Evolutionary conservation across 345 rosid species (phyloP), one percentile per base, ranked within the genome.

Genomic region (Odontarrhena argentea): DNA sequence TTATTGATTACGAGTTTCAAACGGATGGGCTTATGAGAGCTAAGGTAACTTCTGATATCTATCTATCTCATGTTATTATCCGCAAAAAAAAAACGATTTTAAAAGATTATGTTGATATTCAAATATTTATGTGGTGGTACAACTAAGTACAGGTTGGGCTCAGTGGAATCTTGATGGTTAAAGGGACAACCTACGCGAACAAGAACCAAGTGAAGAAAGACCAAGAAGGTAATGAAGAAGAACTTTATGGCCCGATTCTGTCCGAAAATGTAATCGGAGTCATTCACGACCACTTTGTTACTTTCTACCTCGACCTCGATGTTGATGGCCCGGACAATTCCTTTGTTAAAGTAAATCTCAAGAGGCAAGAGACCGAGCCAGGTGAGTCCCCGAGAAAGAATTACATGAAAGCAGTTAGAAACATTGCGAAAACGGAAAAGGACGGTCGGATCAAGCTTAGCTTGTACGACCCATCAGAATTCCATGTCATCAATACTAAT

Each of bases 1-100:
- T 84, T 24, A 71, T 87, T 41, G 88, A 87, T 54, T 87, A 87
- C 82, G 95, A 85, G 76, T 87, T 87, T 67, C 91, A 87, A 53
- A 79, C 95, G 2, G 88, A 85, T 66, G 91, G 95, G 35, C 72
- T 84, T 48, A 85, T 87, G 9, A 77, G 76, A 52, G 65, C 76
- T 32, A 82, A 79, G 88, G 91, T 87, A 59, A 3, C 36, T 36
- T 42, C 42, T 28, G 3, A 28, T 28, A 28, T 6, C 4, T 32
- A 3, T 28, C 38, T 5, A 36, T 8, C 40, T 44, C 6, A 11
- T 8, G 40, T 13, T 8, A 10, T 38, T 14, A 40, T 45, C 30
- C 46, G 9, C 25, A 34, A 60, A 15, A 38, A 26, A 59, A 8
- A 67, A 24, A 32, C 36, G 36, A 4, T 32, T 32, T 6, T 2